A percentile compares a stretch with the other conserved stretches of the same genome.
Conservation (phyloP, 2,329 filamentous ascomycete genomes). For the Hymenoscyphus scutula region DNA sequence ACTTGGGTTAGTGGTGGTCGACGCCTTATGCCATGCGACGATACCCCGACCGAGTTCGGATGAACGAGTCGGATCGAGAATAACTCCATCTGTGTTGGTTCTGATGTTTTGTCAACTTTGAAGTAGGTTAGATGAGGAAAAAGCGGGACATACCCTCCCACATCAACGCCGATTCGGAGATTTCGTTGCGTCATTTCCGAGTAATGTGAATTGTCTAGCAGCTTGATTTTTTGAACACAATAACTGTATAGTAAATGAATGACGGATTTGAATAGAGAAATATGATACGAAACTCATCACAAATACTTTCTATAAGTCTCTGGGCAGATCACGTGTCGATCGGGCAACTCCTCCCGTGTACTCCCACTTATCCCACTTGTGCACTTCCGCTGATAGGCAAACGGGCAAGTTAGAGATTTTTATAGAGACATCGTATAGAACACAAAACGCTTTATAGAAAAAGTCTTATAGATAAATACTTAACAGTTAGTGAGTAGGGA, state of each 20-base stretch:
- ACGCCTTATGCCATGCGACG: slow-evolving; percentile 27
- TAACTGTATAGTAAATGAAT: neutral
- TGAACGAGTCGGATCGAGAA: slow-evolving; percentile 7
- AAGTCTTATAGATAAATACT: no score
- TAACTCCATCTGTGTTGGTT: slow-evolving; percentile 35
- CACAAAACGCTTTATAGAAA: no score
- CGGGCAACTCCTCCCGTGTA: slow-evolving; percentile 1
- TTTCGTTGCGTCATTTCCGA: slow-evolving; percentile 5
- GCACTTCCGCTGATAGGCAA: neutral
- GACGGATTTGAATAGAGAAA: no score
- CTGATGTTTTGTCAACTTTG: slow-evolving; percentile 15
- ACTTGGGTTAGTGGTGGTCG: slow-evolving; percentile 29
- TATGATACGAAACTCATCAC: no score
- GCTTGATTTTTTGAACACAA: neutral
- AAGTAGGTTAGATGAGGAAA: neutral
- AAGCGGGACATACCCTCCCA: slow-evolving; percentile 28
- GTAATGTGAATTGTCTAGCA: no score
- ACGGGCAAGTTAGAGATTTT: neutral
- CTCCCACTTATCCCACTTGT: slow-evolving; percentile 12
- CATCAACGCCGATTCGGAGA: slow-evolving; percentile 38
- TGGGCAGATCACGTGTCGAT: neutral
- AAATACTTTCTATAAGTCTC: no score
- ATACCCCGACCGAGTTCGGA: slow-evolving; percentile 27
- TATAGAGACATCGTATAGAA: no score
- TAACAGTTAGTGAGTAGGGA: no score